Percentiles rank a stretch among this genome's conserved stretches.
These are phyloP conservation scores for Pyropia yezoensis DNA, from an alignment of 23 red algal genomes.

Conservation along the genomic window DNA sequence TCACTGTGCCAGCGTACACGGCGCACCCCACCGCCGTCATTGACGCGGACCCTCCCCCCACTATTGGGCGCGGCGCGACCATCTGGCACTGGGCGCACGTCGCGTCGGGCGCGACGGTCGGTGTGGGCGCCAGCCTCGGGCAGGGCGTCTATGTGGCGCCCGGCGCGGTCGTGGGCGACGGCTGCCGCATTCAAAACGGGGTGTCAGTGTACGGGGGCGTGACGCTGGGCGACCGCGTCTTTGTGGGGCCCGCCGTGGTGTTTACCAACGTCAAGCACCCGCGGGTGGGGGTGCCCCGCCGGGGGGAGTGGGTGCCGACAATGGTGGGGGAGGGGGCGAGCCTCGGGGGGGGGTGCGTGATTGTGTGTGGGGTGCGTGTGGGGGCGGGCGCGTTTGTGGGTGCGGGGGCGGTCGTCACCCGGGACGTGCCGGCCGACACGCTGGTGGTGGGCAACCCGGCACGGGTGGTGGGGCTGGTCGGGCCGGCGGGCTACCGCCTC, in stretches of 20 bases:
- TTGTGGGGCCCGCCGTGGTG: constrained; percentile 57
- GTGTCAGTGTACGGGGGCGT: constrained; percentile 61
- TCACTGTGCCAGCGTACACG: not conserved
- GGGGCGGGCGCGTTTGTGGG: constrained; percentile 31
- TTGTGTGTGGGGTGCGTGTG: constrained; percentile 58
- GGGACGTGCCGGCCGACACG: constrained; percentile 37
- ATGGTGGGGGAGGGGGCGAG: constrained; percentile 21
- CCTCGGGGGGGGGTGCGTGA: constrained; percentile 40
- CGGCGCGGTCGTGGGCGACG: constrained; percentile 16
- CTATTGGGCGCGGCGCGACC: constrained; percentile 28
- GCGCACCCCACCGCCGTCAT: constrained; percentile 47
- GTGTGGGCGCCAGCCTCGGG: constrained; percentile 26
- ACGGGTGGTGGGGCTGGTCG: constrained; percentile 9
- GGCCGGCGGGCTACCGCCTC: not conserved
- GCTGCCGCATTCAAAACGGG: constrained; percentile 62
- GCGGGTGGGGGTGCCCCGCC: constrained; percentile 11
- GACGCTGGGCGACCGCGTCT: constrained; percentile 47
- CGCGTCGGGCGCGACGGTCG: constrained; percentile 28
- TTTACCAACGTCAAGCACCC: constrained; percentile 59
- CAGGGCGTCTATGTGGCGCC: constrained; percentile 65
- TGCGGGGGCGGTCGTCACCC: constrained; percentile 64
- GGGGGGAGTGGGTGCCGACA: constrained; percentile 14
- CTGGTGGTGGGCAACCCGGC: constrained; percentile 66
- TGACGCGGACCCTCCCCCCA: constrained; percentile 17
- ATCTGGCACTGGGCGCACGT: constrained; percentile 76